phyloP scores from a whole-genome alignment of 1,284 basidiomycete species.

The Tilletiopsis washingtonensis region DNA sequence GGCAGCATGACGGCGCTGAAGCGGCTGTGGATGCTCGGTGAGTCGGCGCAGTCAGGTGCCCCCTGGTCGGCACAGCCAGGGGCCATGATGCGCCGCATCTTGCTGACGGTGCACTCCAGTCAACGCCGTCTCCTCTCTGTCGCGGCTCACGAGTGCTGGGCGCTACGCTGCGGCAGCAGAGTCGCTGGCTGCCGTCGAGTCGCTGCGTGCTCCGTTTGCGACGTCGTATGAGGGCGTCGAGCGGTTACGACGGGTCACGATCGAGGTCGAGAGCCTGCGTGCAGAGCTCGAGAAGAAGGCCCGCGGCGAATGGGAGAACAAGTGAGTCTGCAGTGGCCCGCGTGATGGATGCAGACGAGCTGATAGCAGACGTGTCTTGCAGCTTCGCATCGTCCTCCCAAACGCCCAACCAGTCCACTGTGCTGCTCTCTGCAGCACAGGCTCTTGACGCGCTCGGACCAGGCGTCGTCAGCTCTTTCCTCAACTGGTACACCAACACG shows the following conservation, averaged over 20 bases:
- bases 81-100: too few relatives aligned
- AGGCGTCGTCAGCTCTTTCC: constrained; percentile 55
- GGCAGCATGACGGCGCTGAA: constrained; percentile 83
- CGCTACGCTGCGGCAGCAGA: constrained; percentile 40
- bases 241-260: constrained; percentile 28
- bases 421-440: constrained; percentile 36
- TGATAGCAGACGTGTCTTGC: too few relatives aligned
- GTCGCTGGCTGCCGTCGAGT: constrained; percentile 35
- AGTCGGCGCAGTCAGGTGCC: too few relatives aligned
- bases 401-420: constrained; percentile 23
- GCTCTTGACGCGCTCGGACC: constrained; percentile 40
- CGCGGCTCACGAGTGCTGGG: constrained; percentile 29
- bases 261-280: constrained; percentile 30
- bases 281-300: constrained; percentile 20
- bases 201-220: constrained; percentile 40
- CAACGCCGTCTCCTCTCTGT: constrained; percentile 33
- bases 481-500: constrained; percentile 81
- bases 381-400: constrained; percentile 22
- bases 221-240: constrained; percentile 32
- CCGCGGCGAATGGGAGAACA: constrained; percentile 37
- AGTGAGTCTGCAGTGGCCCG: constrained; percentile 8
- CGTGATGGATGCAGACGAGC: neutral
- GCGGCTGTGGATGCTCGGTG: constrained; percentile 86
- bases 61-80: too few relatives aligned
- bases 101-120: too few relatives aligned